Conservation (phyloP, 2,329 filamentous ascomycete species). For the Fusarium floridanum region DNA sequence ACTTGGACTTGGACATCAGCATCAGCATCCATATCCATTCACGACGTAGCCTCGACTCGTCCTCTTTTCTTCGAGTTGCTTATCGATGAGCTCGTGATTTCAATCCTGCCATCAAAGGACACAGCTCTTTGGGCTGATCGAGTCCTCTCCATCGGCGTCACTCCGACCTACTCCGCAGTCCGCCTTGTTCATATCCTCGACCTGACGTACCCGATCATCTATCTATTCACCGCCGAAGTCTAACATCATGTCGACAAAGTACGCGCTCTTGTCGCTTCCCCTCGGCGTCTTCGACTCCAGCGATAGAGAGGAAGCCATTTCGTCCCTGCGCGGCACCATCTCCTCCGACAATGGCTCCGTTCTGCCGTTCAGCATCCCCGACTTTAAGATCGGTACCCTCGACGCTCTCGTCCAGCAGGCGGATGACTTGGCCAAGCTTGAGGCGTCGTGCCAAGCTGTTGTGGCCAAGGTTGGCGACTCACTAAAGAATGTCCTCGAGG, state of each 20-base stretch:
- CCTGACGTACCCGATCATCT: conserved; percentile 16
- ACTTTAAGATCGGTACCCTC: conserved; percentile 97
- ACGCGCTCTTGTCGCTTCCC: conserved; percentile 91
- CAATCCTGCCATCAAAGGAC: neutral
- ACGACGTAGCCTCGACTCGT: conserved; percentile 8
- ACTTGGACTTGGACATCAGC: conserved; percentile 14
- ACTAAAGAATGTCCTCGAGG: conserved; percentile 83
- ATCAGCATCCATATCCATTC: conserved; percentile 14
- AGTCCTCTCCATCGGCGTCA: conserved; percentile 14
- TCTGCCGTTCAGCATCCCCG: conserved; percentile 83
- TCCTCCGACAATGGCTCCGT: conserved; percentile 81
- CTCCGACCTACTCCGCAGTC: conserved; percentile 28
- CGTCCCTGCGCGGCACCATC: conserved; percentile 79
- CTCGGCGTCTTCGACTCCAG: conserved; percentile 86
- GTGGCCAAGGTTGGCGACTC: conserved; percentile 91
- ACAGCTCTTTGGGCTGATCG: conserved; percentile 26
- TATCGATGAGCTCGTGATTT: conserved; percentile 23
- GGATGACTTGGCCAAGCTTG: conserved; percentile 92
- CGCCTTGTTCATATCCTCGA: conserved; percentile 15
- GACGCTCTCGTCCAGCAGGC: conserved; percentile 96
- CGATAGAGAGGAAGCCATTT: conserved; percentile 84
- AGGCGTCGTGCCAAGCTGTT: conserved; percentile 81
- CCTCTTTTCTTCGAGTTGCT: conserved; percentile 2
- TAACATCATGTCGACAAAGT: conserved; percentile 69
- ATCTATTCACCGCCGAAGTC: conserved; percentile 10